phyloP scores from a whole-genome alignment of 202 grass and related monocot species.

The Hordeum pubiflorum region DNA sequence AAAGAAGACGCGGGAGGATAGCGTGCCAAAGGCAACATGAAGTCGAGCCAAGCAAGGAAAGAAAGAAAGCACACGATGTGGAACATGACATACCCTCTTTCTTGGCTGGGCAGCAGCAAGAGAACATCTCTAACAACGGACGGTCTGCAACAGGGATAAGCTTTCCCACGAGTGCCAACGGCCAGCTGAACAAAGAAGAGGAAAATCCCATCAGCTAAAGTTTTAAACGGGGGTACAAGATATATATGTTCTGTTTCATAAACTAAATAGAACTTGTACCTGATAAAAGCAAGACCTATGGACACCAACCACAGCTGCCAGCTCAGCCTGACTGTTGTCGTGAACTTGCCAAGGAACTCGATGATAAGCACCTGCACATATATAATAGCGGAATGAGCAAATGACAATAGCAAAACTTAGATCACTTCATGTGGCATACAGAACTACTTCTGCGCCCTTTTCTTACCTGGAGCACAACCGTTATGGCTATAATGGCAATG shows the following conservation, averaged over 20 bases:
- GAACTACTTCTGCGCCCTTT: not conserved
- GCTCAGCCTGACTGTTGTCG: constrained; percentile 54
- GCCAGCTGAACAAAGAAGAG: constrained; percentile 52
- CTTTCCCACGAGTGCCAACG: constrained; percentile 66
- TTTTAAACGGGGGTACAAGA: not conserved
- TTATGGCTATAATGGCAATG: constrained; percentile 52
- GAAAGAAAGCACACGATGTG: not conserved
- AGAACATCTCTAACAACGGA: constrained; percentile 41
- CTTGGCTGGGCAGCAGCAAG: constrained; percentile 27
- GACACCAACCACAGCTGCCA: constrained; percentile 94
- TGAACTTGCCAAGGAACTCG: constrained; percentile 90
- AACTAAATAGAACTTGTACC: constrained; percentile 22
- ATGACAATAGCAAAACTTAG: not conserved
- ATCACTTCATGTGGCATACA: not conserved
- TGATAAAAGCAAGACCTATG: constrained; percentile 53
- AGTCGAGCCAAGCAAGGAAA: not conserved
- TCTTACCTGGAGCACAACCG: constrained; percentile 73
- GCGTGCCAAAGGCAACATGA: not conserved
- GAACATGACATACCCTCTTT: constrained; percentile 24
- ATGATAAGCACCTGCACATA: constrained; percentile 62
- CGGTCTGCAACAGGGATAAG: constrained; percentile 61
- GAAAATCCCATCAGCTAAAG: not conserved
- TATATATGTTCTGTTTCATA: not conserved
- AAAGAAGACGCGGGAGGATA: not conserved
- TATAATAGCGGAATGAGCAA: constrained; percentile 4